Percentiles rank a stretch among this genome's conserved stretches.
phyloP scores from a whole-genome alignment of 2,329 filamentous ascomycete species.

The Exophiala bonariae region DNA sequence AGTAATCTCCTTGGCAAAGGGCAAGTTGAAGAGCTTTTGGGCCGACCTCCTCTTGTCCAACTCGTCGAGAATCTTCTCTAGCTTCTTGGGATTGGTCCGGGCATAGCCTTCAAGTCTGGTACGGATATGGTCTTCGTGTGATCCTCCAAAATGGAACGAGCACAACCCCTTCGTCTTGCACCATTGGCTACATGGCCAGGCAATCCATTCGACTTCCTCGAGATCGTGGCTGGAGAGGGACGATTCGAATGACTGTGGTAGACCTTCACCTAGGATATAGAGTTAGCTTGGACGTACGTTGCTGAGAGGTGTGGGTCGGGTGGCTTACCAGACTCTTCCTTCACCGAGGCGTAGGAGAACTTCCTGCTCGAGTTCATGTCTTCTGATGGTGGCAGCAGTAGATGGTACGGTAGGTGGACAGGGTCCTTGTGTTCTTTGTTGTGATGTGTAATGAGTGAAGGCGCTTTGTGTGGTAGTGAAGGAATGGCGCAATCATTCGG shows the following conservation, averaged over 20 bases:
- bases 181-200: conserved; percentile 28
- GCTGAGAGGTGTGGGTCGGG: background rate
- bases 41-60: conserved; percentile 25
- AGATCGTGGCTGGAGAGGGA: conserved; percentile 24
- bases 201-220: conserved; percentile 26
- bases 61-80: conserved; percentile 27
- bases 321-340: conserved; percentile 26
- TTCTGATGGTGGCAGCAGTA: conserved; percentile 19
- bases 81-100: conserved; percentile 22
- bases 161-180: conserved; percentile 26
- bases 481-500: background rate
- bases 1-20: conserved; percentile 21
- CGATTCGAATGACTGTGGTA: conserved; percentile 28
- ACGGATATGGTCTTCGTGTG: conserved; percentile 24
- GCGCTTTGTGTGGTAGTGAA: conserved; percentile 4
- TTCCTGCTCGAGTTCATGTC: conserved; percentile 23
- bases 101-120: conserved; percentile 24
- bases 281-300: conserved; percentile 3
- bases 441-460: background rate
- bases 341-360: conserved; percentile 29
- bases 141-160: conserved; percentile 20
- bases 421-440: background rate
- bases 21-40: conserved; percentile 25
- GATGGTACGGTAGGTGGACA: background rate
- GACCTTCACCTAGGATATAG: conserved; percentile 16